These are phyloP conservation scores for Diaporthe eres DNA, from an alignment of 2,329 filamentous ascomycete species.

Conservation along the genomic window DNA sequence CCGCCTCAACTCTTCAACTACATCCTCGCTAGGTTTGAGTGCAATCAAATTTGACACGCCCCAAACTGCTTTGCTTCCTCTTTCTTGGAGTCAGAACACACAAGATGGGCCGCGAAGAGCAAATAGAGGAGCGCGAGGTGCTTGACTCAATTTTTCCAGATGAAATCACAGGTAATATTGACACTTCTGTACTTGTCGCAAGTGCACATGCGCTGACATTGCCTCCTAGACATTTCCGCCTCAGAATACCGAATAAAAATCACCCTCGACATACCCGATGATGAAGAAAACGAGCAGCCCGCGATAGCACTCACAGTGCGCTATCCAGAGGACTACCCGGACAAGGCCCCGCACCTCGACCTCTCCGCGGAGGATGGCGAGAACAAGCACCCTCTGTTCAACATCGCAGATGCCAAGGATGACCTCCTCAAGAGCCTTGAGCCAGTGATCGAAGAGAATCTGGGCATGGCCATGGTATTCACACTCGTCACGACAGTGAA, in stretches of 20 bases:
- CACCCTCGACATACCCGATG: conserved; percentile 81
- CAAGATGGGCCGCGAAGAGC: conserved; percentile 81
- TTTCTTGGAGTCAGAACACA: background rate
- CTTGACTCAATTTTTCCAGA: conserved; percentile 98
- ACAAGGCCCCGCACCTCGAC: conserved; percentile 86
- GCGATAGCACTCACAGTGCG: conserved; percentile 86
- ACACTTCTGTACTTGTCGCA: background rate
- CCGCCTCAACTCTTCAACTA: background rate
- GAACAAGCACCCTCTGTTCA: conserved; percentile 79
- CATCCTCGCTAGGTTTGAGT: background rate
- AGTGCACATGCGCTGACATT: conserved; percentile 15
- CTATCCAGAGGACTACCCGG: conserved; percentile 93
- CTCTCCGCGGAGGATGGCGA: conserved; percentile 81
- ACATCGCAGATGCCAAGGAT: conserved; percentile 84
- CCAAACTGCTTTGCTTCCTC: background rate
- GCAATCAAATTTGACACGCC: background rate
- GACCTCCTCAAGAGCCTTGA: conserved; percentile 78
- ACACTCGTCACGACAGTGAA: conserved; percentile 89
- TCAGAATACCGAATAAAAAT: conserved; percentile 90
- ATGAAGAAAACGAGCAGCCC: conserved; percentile 72
- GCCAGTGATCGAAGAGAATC: conserved; percentile 87
- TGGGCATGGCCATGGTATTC: conserved; percentile 99
- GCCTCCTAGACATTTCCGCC: conserved; percentile 84
- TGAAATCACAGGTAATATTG: conserved; percentile 84
- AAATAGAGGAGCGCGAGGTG: conserved; percentile 95